These are phyloP conservation scores for Sclerotinia minor DNA, from an alignment of 2,329 filamentous ascomycete species.

Conservation along the genomic window DNA sequence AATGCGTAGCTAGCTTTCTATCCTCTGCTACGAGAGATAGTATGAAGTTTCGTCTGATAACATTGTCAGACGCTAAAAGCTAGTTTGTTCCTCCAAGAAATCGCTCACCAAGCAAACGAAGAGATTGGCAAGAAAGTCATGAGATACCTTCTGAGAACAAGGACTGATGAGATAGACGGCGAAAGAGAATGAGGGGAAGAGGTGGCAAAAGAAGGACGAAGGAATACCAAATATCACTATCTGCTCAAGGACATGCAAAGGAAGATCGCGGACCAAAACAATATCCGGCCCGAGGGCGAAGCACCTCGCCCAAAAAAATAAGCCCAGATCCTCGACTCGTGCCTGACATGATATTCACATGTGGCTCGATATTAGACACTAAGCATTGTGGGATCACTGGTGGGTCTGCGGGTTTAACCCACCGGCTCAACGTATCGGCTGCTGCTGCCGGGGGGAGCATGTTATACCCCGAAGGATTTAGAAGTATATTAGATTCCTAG, in stretches of 20 bases:
- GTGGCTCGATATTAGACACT: neutral
- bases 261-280: no score
- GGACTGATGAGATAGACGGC: neutral
- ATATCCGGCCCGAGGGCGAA: neutral
- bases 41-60: neutral
- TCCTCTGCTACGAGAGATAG: neutral
- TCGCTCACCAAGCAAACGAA: no score
- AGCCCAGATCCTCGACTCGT: neutral
- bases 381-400: neutral
- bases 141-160: neutral
- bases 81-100: neutral
- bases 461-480: neutral
- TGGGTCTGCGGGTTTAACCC: neutral
- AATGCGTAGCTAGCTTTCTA: no score
- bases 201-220: neutral
- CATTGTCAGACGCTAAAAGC: neutral
- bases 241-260: no score
- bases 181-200: neutral
- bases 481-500: neutral
- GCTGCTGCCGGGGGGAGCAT: constrained; percentile 1
- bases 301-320: neutral
- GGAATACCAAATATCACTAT: neutral
- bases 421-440: constrained; percentile 11
- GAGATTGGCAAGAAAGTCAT: neutral
- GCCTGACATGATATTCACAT: constrained; percentile 8